A percentile compares a stretch with the other conserved stretches of the same genome.
Evolutionary conservation across 805 yeast species (phyloP).

Genomic region (Ogataea naganishii): DNA sequence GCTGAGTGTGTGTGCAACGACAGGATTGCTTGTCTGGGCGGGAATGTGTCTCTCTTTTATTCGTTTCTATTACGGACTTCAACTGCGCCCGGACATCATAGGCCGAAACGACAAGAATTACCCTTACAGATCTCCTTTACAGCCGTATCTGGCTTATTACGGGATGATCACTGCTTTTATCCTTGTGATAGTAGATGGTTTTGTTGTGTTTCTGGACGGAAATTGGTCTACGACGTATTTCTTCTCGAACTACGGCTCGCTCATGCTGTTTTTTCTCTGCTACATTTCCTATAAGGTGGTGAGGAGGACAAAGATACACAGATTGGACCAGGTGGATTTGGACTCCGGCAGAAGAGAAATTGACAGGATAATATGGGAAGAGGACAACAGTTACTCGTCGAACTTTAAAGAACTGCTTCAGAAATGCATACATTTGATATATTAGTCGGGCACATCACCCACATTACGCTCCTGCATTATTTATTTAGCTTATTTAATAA

Average conservation of each 20-base stretch:
- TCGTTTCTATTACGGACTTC: slow-evolving; percentile 45
- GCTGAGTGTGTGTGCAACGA: slow-evolving; percentile 59
- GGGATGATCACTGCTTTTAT: slow-evolving; percentile 36
- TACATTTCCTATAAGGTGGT: slow-evolving; percentile 43
- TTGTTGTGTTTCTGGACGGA: slow-evolving; percentile 37
- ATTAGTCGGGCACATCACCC: slow-evolving; percentile 8
- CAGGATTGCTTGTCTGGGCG: slow-evolving; percentile 75
- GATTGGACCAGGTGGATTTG: slow-evolving; percentile 67
- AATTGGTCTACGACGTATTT: slow-evolving; percentile 43
- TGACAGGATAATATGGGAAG: slow-evolving; percentile 78
- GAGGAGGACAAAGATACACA: slow-evolving; percentile 55
- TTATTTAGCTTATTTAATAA: slow-evolving; percentile 30
- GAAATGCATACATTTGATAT: slow-evolving; percentile 8
- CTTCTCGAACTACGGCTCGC: slow-evolving; percentile 45
- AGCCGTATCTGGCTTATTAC: slow-evolving; percentile 43
- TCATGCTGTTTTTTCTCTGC: slow-evolving; percentile 34
- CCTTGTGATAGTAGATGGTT: slow-evolving; percentile 40
- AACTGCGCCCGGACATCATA: slow-evolving; percentile 46
- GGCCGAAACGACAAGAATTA: slow-evolving; percentile 44
- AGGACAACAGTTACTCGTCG: slow-evolving; percentile 35
- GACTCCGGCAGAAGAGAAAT: slow-evolving; percentile 81
- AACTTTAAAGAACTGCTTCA: slow-evolving; percentile 22
- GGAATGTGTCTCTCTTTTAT: slow-evolving; percentile 52
- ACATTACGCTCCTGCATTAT: slow-evolving; percentile 16
- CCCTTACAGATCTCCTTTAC: slow-evolving; percentile 48